Evolutionary conservation across 2,329 filamentous ascomycete species (phyloP), one percentile per base, ranked within the genome.

Genomic region (Setomelanomma holmii): DNA sequence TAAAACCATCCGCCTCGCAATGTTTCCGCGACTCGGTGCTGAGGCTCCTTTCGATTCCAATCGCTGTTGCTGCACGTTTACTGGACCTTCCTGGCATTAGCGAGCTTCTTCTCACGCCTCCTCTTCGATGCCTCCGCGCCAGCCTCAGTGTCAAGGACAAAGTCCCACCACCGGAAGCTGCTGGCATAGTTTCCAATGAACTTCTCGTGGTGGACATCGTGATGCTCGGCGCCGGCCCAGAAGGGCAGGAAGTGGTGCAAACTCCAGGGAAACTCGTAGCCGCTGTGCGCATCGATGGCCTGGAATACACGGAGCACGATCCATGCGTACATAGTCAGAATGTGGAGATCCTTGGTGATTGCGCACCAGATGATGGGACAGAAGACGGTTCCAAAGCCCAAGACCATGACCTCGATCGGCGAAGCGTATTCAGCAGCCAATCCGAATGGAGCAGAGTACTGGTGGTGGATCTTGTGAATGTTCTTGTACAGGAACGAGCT

Each of bases 121-220:
- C 83, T 85, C 86, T 92, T 93, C 67, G 89, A 84, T 35, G 93
- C 91, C 77, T 96, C 93, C 33, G 90, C 86, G 46, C 90, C 91
- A 60, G 91, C 91, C 83, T 99, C 93, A 56, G 95, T 99, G 78
- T 97, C 93, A 63, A 98, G 84, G 66, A 88, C 76, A 76, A 89
- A 96, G 80, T 99, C 95, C 95, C 95, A 99, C 95, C 95, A 99
- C 76, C 93, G 86, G 86, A 99, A 99, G 82, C 91, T 96, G 73
- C 92, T 96, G 45, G 93, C 83, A 76, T 98, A 99, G 82, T 99
- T 99, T 67, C 95, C 95, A 60, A 99, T 92, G 80, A 99, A 99
- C 75, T 92, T 91, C 82, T 99, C 95, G 80, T 99, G 95, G 80
- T 99, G 95, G 39, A 92, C 82, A 72, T 99, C 95, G 80, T 99